Conservation (phyloP, 495 filamentous ascomycete genomes). For the Podospora pseudopauciseta region DNA sequence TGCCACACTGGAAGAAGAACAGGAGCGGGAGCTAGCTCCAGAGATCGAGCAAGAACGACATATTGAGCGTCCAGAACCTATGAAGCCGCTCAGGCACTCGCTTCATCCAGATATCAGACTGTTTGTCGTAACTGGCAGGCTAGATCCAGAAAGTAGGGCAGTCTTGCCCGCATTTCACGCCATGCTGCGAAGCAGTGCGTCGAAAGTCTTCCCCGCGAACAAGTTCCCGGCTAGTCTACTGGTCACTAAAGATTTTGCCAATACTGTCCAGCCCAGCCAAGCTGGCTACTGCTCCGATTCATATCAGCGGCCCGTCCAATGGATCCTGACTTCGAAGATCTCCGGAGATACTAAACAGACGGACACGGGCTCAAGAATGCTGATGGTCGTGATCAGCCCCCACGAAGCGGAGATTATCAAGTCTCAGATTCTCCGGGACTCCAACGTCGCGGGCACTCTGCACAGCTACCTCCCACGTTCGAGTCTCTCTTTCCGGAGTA, state of each 20-base stretch:
- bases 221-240: slow-evolving; percentile 45
- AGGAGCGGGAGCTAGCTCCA: slow-evolving; percentile 64
- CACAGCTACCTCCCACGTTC: slow-evolving; percentile 58
- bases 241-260: slow-evolving; percentile 55
- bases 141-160: slow-evolving; percentile 25
- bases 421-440: slow-evolving; percentile 33
- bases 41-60: slow-evolving; percentile 60
- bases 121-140: slow-evolving; percentile 6
- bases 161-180: slow-evolving; percentile 49
- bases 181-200: slow-evolving; percentile 34
- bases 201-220: slow-evolving; percentile 24
- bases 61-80: slow-evolving; percentile 44
- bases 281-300: slow-evolving; percentile 36
- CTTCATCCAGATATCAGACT: slow-evolving; percentile 47
- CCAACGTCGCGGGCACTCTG: slow-evolving; percentile 24
- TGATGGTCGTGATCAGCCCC: slow-evolving; percentile 57
- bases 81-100: slow-evolving; percentile 37
- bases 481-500: slow-evolving; percentile 37
- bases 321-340: slow-evolving; percentile 39
- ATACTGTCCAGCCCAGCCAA: slow-evolving; percentile 39
- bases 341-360: not conserved
- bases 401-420: slow-evolving; percentile 56
- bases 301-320: slow-evolving; percentile 57
- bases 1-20: slow-evolving; percentile 57
- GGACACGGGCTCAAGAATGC: not conserved